A percentile compares a stretch with the other conserved stretches of the same genome.
These are phyloP conservation scores for Daldinia sp. DNA, from an alignment of 2,329 filamentous ascomycete species.

Conservation along the genomic window DNA sequence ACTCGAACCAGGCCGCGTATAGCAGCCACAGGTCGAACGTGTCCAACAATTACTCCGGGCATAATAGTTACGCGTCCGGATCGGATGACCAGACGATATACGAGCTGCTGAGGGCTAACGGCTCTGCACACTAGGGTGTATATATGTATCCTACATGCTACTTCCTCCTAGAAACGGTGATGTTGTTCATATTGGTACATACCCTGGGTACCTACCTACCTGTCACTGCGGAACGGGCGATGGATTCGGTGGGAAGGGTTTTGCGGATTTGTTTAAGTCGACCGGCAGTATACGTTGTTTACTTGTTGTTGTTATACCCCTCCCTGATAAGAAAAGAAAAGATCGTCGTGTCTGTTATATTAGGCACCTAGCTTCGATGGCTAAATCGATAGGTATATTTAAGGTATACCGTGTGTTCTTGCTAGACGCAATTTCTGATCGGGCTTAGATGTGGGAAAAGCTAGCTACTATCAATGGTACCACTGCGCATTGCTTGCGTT, in stretches of 20 bases:
- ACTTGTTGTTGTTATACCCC: not conserved
- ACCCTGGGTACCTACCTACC: too few species aligned
- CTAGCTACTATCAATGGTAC: too few species aligned
- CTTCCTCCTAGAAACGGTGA: too few species aligned
- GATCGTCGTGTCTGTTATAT: not conserved
- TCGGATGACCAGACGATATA: slow-evolving; percentile 49
- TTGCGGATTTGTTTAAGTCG: too few species aligned
- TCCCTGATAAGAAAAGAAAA: too few species aligned
- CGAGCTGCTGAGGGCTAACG: slow-evolving; percentile 45
- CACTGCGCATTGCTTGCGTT: too few species aligned
- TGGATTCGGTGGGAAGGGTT: not conserved
- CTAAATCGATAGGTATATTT: not conserved
- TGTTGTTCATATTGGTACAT: not conserved
- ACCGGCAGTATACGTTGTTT: too few species aligned
- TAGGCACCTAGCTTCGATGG: not conserved
- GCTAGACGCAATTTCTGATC: too few species aligned
- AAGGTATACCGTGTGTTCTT: not conserved
- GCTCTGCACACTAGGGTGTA: slow-evolving; percentile 40
- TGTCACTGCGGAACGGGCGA: not conserved
- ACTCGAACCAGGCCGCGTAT: slow-evolving; percentile 33
- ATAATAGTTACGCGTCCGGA: slow-evolving; percentile 39
- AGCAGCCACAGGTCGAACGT: slow-evolving; percentile 42
- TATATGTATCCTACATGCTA: not conserved
- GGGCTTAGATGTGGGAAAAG: too few species aligned
- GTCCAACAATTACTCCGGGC: slow-evolving; percentile 39